Base-by-base conservation (phyloP, 2,329 filamentous ascomycete species). In the Penicillium sp. region DNA sequence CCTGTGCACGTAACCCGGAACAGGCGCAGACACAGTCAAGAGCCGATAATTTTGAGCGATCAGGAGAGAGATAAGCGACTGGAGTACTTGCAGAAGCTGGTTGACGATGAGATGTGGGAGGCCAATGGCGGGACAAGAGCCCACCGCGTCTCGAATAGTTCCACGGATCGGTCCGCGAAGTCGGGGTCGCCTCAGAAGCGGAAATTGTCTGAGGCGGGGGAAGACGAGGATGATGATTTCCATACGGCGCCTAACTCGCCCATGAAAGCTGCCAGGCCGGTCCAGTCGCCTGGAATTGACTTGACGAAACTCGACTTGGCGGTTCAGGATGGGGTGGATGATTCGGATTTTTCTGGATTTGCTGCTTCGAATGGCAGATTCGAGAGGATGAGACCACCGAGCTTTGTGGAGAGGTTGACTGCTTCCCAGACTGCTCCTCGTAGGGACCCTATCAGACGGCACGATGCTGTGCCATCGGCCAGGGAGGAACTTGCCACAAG, bases 191-290 rank as follows among this genome's bases (percentile, higher is more conserved):
- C 24, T 14, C 61, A 60, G 22, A 56, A 54, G 47, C 55, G 50
- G 49, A 52, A 49, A 37, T 31, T 58, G n/a, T 50, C 53, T 10
- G 14, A 47, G 9, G 35, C 11, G 7, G 49, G n/a, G 33, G 35
- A 27, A 3, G 60, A 56, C 4, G 65, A 67, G 2, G 67, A 70
- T 9, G 70, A 68, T 5, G 62, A 69, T 14, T 74, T 69, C 19
- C 63, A 68, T n/a, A 73, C 71, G 1, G 70, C 70, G 14, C 70
- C 72, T 2, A 73, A 64, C 43, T 73, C 72, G 9, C 72, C 71
- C 0, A 59, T 59, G 0, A 71, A 70, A 50, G 18, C 37, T 22
- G 18, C 4, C 14, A 11, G 40, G 11, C 54, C 46, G 2, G 37
- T 43, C 4, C 46, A 16, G 33, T 52, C 50, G 50, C 50, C 50